These are phyloP conservation scores for Alternaria sp. DNA, from an alignment of 2,329 filamentous ascomycete species.

Conservation along the genomic window DNA sequence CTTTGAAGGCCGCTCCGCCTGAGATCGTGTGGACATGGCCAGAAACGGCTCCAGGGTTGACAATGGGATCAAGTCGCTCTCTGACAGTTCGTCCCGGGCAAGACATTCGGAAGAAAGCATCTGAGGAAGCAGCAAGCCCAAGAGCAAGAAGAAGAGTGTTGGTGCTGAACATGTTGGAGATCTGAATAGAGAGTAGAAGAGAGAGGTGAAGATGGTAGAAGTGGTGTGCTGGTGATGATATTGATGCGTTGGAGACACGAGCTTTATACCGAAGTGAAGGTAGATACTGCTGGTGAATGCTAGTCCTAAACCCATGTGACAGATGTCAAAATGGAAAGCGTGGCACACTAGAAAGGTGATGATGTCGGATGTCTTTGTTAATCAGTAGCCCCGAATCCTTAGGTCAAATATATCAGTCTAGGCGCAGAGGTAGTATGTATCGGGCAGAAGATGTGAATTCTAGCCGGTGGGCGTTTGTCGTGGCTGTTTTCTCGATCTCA, in stretches of 20 bases:
- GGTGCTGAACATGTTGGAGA: constrained; percentile 19
- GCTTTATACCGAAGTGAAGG: background rate
- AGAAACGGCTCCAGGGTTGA: constrained; percentile 65
- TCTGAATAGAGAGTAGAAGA: background rate
- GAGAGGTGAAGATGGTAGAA: background rate
- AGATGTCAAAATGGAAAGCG: background rate
- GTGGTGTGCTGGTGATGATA: background rate
- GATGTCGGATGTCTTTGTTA: background rate
- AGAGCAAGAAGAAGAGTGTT: constrained; percentile 19
- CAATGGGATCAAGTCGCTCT: constrained; percentile 71
- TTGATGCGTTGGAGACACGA: background rate
- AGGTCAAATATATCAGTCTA: background rate
- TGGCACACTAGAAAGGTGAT: background rate
- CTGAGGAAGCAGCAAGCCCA: constrained; percentile 15
- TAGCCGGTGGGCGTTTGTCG: background rate
- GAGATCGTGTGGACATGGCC: constrained; percentile 74
- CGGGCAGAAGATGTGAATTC: background rate
- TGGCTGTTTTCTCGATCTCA: background rate
- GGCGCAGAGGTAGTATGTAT: background rate
- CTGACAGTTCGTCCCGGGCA: constrained; percentile 36
- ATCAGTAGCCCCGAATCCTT: background rate
- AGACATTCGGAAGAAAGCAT: constrained; percentile 39
- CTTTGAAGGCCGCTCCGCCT: constrained; percentile 72
- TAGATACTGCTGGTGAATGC: background rate
- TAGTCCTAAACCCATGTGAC: background rate